Conservation (phyloP, 2,329 filamentous ascomycete genomes). For the Fusarium abutilonis region DNA sequence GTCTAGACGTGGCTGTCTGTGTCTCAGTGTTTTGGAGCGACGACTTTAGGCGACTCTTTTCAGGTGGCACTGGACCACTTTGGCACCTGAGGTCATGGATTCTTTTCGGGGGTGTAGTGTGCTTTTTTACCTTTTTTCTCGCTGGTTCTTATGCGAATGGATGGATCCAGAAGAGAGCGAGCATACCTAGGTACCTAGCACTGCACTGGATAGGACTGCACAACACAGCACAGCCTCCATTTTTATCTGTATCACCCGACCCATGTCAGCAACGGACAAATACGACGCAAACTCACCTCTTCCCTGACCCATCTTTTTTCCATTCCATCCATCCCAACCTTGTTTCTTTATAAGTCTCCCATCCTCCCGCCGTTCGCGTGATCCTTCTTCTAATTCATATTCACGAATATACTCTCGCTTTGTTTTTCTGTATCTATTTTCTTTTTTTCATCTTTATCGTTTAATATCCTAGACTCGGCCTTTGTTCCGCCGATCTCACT, state of each 20-base stretch:
- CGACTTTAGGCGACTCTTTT: constrained; percentile 6
- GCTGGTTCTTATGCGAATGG: too few species aligned
- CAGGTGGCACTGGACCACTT: too few species aligned
- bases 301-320: constrained; percentile 25
- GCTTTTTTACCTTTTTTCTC: too few species aligned
- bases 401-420: constrained; percentile 26
- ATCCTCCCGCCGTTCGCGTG: constrained; percentile 20
- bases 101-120: too few species aligned
- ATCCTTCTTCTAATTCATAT: constrained; percentile 11
- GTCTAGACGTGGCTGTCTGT: constrained; percentile 10
- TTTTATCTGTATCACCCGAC: constrained; percentile 4
- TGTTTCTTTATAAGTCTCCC: constrained; percentile 35
- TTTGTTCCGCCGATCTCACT: constrained; percentile 27
- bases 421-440: constrained; percentile 7
- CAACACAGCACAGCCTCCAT: background rate
- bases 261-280: constrained; percentile 14
- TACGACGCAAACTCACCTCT: constrained; percentile 29
- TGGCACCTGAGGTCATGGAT: background rate
- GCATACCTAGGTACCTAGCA: too few species aligned
- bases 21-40: constrained; percentile 9
- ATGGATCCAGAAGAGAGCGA: too few species aligned
- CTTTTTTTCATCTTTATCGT: constrained; percentile 2
- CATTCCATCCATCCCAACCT: constrained; percentile 30
- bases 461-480: constrained; percentile 19
- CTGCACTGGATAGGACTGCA: too few species aligned